phyloP scores from a whole-genome alignment of 495 filamentous ascomycete genomes.

The Penicillium daleae region DNA sequence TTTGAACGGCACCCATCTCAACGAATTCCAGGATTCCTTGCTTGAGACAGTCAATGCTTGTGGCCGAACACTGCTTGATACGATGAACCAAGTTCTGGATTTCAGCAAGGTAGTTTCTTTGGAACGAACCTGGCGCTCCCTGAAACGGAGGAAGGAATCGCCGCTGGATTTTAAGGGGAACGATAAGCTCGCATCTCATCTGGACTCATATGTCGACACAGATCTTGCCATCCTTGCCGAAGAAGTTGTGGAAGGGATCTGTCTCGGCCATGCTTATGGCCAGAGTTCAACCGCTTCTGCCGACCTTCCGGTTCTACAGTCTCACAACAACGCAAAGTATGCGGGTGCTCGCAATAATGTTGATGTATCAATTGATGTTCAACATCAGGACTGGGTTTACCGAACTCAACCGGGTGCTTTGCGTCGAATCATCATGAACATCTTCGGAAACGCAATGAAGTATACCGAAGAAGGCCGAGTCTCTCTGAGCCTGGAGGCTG shows the following conservation, averaged over 20 bases:
- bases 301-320: conserved; percentile 30
- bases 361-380: conserved; percentile 67
- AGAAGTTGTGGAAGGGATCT: conserved; percentile 57
- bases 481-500: conserved; percentile 58
- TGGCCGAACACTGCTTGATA: conserved; percentile 75
- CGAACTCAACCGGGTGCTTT: conserved; percentile 72
- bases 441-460: conserved; percentile 83
- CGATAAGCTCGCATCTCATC: conserved; percentile 39
- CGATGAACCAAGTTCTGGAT: conserved; percentile 76
- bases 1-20: conserved; percentile 48
- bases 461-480: conserved; percentile 73
- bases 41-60: conserved; percentile 76
- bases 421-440: conserved; percentile 77
- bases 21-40: conserved; percentile 63
- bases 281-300: conserved; percentile 35
- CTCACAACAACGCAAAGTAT: conserved; percentile 14
- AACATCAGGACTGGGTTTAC: conserved; percentile 63
- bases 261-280: conserved; percentile 54
- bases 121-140: conserved; percentile 48
- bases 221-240: conserved; percentile 49
- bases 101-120: conserved; percentile 70
- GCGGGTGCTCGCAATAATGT: conserved; percentile 37
- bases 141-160: conserved; percentile 39
- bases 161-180: conserved; percentile 36
- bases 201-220: conserved; percentile 52